Evolutionary conservation across 768 basidiomycete genomes (phyloP).

Genomic region (Tylopilus vinaceipallidus): DNA sequence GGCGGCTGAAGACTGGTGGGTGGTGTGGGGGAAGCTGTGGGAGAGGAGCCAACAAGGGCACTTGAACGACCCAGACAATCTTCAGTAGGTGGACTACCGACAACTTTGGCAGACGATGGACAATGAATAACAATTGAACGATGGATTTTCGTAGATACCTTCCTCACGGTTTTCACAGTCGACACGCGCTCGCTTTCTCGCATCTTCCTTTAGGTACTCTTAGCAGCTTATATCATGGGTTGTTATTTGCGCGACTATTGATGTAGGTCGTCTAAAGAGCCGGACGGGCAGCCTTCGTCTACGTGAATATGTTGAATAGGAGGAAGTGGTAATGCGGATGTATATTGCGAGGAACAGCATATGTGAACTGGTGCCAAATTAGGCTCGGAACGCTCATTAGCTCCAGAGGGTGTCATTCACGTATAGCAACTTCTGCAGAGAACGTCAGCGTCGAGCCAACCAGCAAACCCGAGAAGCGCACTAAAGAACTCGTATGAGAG

Average conservation of each 20-base stretch:
- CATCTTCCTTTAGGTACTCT: not conserved
- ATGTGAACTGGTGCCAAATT: constrained; percentile 2
- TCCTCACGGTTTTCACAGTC: constrained; percentile 1
- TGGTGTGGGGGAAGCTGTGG: constrained; percentile 51
- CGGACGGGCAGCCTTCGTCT: not conserved
- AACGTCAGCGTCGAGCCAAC: constrained; percentile 5
- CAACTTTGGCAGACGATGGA: constrained; percentile 1
- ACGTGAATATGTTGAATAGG: not conserved
- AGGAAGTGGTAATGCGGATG: constrained; percentile 16
- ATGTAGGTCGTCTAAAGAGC: not conserved
- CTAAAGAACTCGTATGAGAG: constrained; percentile 98
- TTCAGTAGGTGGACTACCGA: constrained; percentile 10
- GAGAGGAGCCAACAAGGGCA: constrained; percentile 36
- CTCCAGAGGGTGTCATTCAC: constrained; percentile 35
- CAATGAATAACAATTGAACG: too few species aligned
- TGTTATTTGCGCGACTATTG: constrained; percentile 1
- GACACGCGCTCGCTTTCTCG: not conserved
- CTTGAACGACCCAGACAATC: not conserved
- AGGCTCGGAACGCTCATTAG: constrained; percentile 2
- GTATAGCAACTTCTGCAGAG: constrained; percentile 61
- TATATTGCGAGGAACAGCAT: constrained; percentile 12
- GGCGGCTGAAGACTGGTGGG: constrained; percentile 67
- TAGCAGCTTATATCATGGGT: not conserved
- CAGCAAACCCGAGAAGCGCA: constrained; percentile 43
- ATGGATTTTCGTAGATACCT: constrained; percentile 9